Evolutionary conservation across 148 eudicot species (phyloP).

Genomic region (Heliamphora exappendiculata): DNA sequence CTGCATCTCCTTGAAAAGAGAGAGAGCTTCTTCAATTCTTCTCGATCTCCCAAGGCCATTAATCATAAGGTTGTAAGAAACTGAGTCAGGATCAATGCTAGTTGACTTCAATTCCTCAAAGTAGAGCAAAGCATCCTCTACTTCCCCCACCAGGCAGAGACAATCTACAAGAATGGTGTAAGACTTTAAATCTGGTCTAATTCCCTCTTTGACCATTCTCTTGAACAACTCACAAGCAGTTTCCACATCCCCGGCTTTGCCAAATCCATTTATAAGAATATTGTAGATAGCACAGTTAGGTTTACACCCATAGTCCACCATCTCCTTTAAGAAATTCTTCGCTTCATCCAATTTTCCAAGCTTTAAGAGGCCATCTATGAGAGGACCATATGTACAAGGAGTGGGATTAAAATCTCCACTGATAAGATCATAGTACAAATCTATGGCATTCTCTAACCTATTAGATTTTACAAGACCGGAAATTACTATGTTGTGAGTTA

Average conservation of each 20-base stretch:
- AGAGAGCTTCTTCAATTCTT: slow-evolving; percentile 54
- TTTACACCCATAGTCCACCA: slow-evolving; percentile 72
- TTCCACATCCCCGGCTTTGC: slow-evolving; percentile 81
- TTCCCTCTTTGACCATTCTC: slow-evolving; percentile 71
- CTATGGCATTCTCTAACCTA: slow-evolving; percentile 60
- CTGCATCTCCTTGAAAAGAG: slow-evolving; percentile 61
- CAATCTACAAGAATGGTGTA: slow-evolving; percentile 89
- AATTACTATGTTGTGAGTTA: slow-evolving; percentile 78
- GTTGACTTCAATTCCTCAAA: slow-evolving; percentile 58
- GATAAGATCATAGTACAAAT: slow-evolving; percentile 69
- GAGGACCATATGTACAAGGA: slow-evolving; percentile 86
- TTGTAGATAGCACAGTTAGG: slow-evolving; percentile 86
- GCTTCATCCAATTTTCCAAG: slow-evolving; percentile 74
- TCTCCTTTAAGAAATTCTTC: slow-evolving; percentile 60
- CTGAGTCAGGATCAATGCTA: slow-evolving; percentile 80
- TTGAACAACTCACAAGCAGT: slow-evolving; percentile 54
- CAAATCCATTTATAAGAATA: slow-evolving; percentile 86
- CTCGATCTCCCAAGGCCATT: slow-evolving; percentile 74
- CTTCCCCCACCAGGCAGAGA: slow-evolving; percentile 49
- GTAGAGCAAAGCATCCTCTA: slow-evolving; percentile 64
- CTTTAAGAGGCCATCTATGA: slow-evolving; percentile 81
- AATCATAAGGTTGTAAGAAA: slow-evolving; percentile 80
- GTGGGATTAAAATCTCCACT: slow-evolving; percentile 83
- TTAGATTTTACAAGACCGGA: slow-evolving; percentile 72
- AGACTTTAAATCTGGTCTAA: slow-evolving; percentile 81